These are phyloP conservation scores for Naematelia encephala DNA, from an alignment of 768 basidiomycete genomes.

Conservation along the genomic window DNA sequence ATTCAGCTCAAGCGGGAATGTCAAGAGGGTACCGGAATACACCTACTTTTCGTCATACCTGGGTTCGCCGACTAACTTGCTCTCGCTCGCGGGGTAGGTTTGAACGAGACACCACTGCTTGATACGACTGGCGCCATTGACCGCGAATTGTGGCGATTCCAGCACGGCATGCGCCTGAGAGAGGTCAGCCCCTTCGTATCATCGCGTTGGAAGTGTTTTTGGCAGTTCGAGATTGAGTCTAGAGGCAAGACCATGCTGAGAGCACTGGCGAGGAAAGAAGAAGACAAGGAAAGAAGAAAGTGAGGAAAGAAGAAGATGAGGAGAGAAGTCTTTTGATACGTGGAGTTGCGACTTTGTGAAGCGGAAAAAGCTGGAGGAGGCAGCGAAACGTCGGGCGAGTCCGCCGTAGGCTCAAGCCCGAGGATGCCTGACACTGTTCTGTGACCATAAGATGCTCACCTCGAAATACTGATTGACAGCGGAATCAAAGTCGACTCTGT, in stretches of 20 bases:
- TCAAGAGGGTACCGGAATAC: not conserved
- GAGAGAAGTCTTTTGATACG: not conserved
- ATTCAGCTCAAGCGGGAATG: constrained; percentile 1
- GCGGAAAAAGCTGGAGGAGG: no score
- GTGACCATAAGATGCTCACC: no score
- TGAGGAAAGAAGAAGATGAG: not conserved
- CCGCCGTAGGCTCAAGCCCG: no score
- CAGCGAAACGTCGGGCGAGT: no score
- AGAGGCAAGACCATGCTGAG: no score
- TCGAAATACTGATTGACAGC: constrained; percentile 38
- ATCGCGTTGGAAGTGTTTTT: no score
- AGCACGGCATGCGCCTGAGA: constrained; percentile 20
- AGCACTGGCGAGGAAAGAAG: no score
- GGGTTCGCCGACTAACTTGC: constrained; percentile 15
- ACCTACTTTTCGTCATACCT: constrained; percentile 31
- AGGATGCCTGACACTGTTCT: no score
- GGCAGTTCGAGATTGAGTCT: no score
- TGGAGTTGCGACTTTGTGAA: no score
- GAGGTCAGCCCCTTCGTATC: not conserved
- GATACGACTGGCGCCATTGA: constrained; percentile 24
- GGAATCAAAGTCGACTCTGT: constrained; percentile 29
- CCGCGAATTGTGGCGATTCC: constrained; percentile 12
- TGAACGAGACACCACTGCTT: constrained; percentile 20
- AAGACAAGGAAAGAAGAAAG: no score
- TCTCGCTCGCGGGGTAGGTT: constrained; percentile 12